Evolutionary conservation across 441 rosid genomes (phyloP).

Genomic region (Arabidopsis lyrata): DNA sequence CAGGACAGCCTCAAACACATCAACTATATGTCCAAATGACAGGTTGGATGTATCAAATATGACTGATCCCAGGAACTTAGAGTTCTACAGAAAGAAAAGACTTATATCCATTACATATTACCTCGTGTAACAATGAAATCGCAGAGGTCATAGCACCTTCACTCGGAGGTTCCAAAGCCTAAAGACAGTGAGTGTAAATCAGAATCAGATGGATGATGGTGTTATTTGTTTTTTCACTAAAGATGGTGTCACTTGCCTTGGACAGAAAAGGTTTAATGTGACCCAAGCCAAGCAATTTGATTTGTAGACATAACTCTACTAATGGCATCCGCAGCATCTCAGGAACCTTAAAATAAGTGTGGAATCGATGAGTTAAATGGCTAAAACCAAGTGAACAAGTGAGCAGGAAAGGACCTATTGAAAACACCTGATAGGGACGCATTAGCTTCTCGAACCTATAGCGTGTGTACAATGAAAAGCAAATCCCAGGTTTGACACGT

Average conservation of each 20-base stretch:
- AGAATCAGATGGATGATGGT: conserved; percentile 29
- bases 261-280: conserved; percentile 80
- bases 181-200: conserved; percentile 44
- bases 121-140: conserved; percentile 85
- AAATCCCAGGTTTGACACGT: conserved; percentile 92
- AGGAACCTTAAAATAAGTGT: conserved; percentile 66
- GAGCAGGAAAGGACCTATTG: conserved; percentile 25
- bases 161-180: conserved; percentile 96
- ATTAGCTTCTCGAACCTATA: conserved; percentile 83
- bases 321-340: conserved; percentile 98
- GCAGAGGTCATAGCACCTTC: conserved; percentile 89
- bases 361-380: conserved; percentile 35
- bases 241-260: conserved; percentile 51
- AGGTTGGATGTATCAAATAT: conserved; percentile 21
- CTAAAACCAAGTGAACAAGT: conserved; percentile 28
- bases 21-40: conserved; percentile 27
- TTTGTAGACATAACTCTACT: conserved; percentile 92
- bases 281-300: conserved; percentile 87
- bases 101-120: conserved; percentile 31
- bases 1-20: conserved; percentile 12
- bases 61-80: conserved; percentile 7
- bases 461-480: conserved; percentile 81
- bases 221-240: conserved; percentile 22
- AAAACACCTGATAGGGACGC: conserved; percentile 90
- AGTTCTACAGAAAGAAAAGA: not conserved